A percentile compares a stretch with the other conserved stretches of the same genome.
Conservation (phyloP, 768 basidiomycete genomes). For the Naganishia friedmannii region DNA sequence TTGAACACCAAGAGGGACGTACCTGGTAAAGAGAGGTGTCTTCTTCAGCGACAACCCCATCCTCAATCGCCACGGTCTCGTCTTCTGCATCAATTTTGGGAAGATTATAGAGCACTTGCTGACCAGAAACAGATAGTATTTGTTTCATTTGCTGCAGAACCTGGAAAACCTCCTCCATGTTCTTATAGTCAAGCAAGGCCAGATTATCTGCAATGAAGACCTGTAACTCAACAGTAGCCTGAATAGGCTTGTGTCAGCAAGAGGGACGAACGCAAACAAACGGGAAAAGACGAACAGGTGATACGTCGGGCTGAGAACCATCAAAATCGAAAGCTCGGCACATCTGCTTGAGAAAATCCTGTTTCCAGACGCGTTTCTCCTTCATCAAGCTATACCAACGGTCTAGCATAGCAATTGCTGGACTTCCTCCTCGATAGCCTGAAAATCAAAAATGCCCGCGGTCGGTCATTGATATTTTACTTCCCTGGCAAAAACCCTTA, state of each 20-base stretch:
- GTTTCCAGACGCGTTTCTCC: constrained; percentile 79
- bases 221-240: constrained; percentile 80
- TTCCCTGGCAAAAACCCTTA: neutral
- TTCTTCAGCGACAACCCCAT: constrained; percentile 22
- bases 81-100: constrained; percentile 58
- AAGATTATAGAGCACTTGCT: constrained; percentile 71
- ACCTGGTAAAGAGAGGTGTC: constrained; percentile 25
- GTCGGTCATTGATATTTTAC: neutral
- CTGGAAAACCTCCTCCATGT: constrained; percentile 84
- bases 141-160: constrained; percentile 72
- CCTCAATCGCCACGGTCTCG: constrained; percentile 14
- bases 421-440: constrained; percentile 68
- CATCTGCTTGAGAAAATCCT: constrained; percentile 81
- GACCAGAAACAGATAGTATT: constrained; percentile 72
- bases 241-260: neutral
- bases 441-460: neutral
- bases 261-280: no score
- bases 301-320: constrained; percentile 54
- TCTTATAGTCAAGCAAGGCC: constrained; percentile 87
- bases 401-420: constrained; percentile 72
- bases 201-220: constrained; percentile 96
- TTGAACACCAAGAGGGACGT: neutral
- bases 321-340: constrained; percentile 77
- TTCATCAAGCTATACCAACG: constrained; percentile 87
- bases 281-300: constrained; percentile 3